These are phyloP conservation scores for Alternaria viburni DNA, from an alignment of 2,329 filamentous ascomycete genomes.

Conservation along the genomic window DNA sequence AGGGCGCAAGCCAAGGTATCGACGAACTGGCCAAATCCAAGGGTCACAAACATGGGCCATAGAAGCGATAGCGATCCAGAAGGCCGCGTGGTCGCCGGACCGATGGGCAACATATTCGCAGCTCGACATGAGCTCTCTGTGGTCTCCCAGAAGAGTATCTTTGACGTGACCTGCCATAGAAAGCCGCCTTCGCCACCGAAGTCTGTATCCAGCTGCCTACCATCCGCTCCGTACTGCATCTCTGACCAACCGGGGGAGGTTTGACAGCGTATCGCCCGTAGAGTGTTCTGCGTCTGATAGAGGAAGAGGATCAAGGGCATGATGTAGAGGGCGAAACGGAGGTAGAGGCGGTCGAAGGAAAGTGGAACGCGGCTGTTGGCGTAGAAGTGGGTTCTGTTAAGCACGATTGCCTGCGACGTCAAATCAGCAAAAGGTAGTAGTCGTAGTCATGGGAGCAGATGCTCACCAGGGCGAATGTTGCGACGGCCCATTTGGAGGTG, in stretches of 20 bases:
- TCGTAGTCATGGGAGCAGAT: constrained; percentile 1
- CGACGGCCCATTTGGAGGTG: constrained; percentile 75
- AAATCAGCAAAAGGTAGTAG: constrained; percentile 1
- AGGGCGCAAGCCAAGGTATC: constrained; percentile 89
- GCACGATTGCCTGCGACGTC: constrained; percentile 70
- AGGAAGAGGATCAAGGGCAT: constrained; percentile 40
- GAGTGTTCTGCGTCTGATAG: constrained; percentile 70
- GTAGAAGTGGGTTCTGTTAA: constrained; percentile 94
- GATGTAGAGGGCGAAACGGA: constrained; percentile 44
- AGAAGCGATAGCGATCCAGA: constrained; percentile 78
- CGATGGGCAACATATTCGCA: constrained; percentile 69
- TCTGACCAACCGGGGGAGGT: constrained; percentile 62
- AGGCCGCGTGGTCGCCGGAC: constrained; percentile 61
- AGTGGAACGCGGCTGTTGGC: constrained; percentile 84
- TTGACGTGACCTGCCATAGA: constrained; percentile 74
- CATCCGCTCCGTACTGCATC: constrained; percentile 55
- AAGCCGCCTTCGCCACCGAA: constrained; percentile 67
- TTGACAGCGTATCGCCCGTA: constrained; percentile 91
- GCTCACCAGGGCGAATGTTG: constrained; percentile 77
- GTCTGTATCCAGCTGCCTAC: constrained; percentile 53
- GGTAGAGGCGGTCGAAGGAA: constrained; percentile 71
- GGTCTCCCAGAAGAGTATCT: constrained; percentile 73
- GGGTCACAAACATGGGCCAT: constrained; percentile 75
- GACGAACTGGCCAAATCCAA: constrained; percentile 80
- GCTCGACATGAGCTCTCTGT: constrained; percentile 78